Conservation (phyloP, 768 basidiomycete species). For the Pleurotus djamor region DNA sequence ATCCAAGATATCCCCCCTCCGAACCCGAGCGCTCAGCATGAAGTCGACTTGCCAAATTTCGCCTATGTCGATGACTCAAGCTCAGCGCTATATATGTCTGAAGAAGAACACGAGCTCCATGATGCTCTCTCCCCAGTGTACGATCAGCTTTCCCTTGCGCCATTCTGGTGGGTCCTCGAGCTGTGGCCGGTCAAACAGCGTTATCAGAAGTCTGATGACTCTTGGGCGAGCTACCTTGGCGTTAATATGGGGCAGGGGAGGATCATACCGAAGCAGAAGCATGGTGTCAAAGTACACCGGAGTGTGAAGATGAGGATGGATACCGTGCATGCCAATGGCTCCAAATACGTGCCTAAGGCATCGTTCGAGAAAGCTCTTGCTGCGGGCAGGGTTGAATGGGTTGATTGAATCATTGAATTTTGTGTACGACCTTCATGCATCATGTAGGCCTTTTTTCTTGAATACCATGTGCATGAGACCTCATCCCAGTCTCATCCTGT, state of each 20-base stretch:
- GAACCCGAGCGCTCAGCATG: not conserved
- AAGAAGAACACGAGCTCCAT: conserved; percentile 52
- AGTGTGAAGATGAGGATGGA: conserved; percentile 55
- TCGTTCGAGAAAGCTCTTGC: conserved; percentile 26
- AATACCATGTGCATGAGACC: too few species aligned
- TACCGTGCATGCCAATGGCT: conserved; percentile 31
- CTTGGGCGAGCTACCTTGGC: conserved; percentile 22
- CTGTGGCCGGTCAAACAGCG: conserved; percentile 33
- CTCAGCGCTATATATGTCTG: conserved; percentile 12
- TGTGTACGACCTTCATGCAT: not conserved
- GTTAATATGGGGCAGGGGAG: conserved; percentile 36
- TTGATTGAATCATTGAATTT: conserved; percentile 25
- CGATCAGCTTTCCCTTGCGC: conserved; percentile 44
- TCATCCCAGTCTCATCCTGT: too few species aligned
- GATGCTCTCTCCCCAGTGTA: conserved; percentile 48
- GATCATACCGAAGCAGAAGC: conserved; percentile 33
- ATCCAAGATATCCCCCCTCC: conserved; percentile 18
- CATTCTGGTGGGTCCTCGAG: conserved; percentile 65
- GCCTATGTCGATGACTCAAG: not conserved
- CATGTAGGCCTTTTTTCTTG: too few species aligned
- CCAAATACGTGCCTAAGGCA: conserved; percentile 35
- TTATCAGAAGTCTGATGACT: conserved; percentile 29
- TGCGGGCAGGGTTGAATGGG: conserved; percentile 20
- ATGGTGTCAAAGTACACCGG: conserved; percentile 42
- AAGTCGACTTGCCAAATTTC: not conserved